Conservation (phyloP, 495 filamentous ascomycete species). For the Podospora comata region DNA sequence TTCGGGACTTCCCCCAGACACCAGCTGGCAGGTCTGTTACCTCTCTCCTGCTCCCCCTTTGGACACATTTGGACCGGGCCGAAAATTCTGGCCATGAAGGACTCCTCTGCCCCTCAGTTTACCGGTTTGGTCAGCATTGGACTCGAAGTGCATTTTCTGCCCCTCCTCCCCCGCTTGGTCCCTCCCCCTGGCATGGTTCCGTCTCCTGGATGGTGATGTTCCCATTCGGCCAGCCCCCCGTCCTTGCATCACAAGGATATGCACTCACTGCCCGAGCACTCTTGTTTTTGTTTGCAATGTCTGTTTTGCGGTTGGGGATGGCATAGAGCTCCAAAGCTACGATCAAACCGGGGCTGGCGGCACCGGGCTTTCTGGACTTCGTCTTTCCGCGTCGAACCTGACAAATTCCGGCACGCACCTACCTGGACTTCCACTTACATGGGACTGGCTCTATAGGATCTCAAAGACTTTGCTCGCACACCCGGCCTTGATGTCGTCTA, state of each 20-base stretch:
- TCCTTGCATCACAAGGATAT: background rate
- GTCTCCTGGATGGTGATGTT: background rate
- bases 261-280: slow-evolving; percentile 6
- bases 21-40: slow-evolving; percentile 99
- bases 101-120: background rate
- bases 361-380: slow-evolving; percentile 41
- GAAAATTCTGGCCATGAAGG: slow-evolving; percentile 6
- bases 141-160: slow-evolving; percentile 21
- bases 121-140: background rate
- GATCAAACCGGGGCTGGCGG: slow-evolving; percentile 1
- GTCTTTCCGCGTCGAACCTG: slow-evolving; percentile 41
- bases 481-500: slow-evolving; percentile 97
- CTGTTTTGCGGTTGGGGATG: slow-evolving; percentile 4
- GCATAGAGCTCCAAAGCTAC: slow-evolving; percentile 12
- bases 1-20: slow-evolving; percentile 92
- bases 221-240: background rate
- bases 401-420: slow-evolving; percentile 19
- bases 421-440: slow-evolving; percentile 54
- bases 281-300: slow-evolving; percentile 18
- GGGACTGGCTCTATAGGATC: slow-evolving; percentile 73
- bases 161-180: background rate
- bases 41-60: slow-evolving; percentile 54
- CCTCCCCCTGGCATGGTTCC: background rate
- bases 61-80: slow-evolving; percentile 35
- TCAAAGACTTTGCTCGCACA: slow-evolving; percentile 98